These are phyloP conservation scores for Tetragonia tetragonoides DNA, from an alignment of 148 eudicot genomes.

Conservation along the genomic window DNA sequence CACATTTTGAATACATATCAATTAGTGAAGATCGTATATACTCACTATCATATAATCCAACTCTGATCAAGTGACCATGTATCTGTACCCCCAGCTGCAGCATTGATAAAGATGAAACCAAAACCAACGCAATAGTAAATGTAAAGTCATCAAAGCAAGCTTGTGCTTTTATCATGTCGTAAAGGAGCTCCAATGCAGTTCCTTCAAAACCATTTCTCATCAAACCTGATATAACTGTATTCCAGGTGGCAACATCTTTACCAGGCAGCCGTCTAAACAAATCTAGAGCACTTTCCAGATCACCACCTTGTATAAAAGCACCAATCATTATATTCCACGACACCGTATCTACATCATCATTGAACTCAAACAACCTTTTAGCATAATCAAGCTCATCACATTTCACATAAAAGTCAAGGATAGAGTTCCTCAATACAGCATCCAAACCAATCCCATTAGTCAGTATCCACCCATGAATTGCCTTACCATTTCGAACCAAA, in stretches of 20 bases:
- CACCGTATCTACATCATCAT: slow-evolving; percentile 40
- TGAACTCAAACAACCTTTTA: slow-evolving; percentile 41
- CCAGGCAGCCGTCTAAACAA: slow-evolving; percentile 51
- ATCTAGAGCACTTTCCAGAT: slow-evolving; percentile 45
- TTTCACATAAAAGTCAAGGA: slow-evolving; percentile 69
- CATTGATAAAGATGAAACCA: slow-evolving; percentile 50
- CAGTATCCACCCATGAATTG: slow-evolving; percentile 64
- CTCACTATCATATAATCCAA: slow-evolving; percentile 38
- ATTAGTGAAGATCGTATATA: slow-evolving; percentile 60
- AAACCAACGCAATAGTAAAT: slow-evolving; percentile 53
- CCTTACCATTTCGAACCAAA: slow-evolving; percentile 42
- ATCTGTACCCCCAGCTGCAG: slow-evolving; percentile 62
- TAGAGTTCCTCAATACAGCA: slow-evolving; percentile 56
- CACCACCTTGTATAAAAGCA: slow-evolving; percentile 42
- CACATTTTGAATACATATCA: slow-evolving; percentile 82
- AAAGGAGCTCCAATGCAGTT: slow-evolving; percentile 52
- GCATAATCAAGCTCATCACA: slow-evolving; percentile 46
- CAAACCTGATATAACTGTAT: slow-evolving; percentile 69
- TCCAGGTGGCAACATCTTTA: slow-evolving; percentile 69
- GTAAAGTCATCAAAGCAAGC: slow-evolving; percentile 40
- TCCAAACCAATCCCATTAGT: slow-evolving; percentile 49
- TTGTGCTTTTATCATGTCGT: slow-evolving; percentile 50
- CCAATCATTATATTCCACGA: slow-evolving; percentile 78
- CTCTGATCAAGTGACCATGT: slow-evolving; percentile 52
- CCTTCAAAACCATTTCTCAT: slow-evolving; percentile 46